phyloP scores from a whole-genome alignment of 164 flowering plant species.

The Vitis rupestris region DNA sequence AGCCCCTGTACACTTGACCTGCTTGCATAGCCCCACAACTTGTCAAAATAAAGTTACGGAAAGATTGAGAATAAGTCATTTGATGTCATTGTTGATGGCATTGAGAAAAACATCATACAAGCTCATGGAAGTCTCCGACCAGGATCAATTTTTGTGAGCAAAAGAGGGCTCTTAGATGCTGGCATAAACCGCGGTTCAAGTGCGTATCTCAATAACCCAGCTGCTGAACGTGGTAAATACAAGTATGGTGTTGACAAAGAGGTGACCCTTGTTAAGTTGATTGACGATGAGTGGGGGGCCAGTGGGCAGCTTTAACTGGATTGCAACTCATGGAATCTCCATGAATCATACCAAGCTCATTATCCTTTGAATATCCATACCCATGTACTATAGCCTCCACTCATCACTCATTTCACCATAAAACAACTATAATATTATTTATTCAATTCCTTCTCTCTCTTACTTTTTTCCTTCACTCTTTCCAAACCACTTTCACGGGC shows the following conservation, averaged over 20 bases:
- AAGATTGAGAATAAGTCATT: conserved; percentile 47
- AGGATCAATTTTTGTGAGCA: conserved; percentile 84
- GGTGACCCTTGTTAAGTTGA: conserved; percentile 97
- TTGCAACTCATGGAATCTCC: conserved; percentile 99
- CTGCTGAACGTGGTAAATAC: conserved; percentile 73
- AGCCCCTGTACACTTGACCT: no score
- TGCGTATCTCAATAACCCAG: conserved; percentile 90
- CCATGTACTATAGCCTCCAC: no score
- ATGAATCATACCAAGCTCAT: conserved; percentile 91
- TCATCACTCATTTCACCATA: no score
- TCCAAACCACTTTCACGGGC: no score
- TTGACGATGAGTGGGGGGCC: conserved; percentile 93
- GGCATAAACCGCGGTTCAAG: conserved; percentile 96
- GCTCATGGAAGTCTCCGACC: conserved; percentile 93
- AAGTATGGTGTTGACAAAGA: conserved; percentile 94
- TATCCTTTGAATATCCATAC: conserved; percentile 8
- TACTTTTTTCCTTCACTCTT: no score
- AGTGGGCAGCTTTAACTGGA: conserved; percentile 97
- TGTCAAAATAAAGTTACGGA: no score
- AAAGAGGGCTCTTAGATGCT: conserved; percentile 86
- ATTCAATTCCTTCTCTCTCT: no score
- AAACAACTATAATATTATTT: no score
- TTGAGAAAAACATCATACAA: conserved; percentile 81
- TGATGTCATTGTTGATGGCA: conserved; percentile 95
- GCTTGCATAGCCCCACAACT: no score